phyloP scores from a whole-genome alignment of 495 filamentous ascomycete species.

The Glonium stellatum region DNA sequence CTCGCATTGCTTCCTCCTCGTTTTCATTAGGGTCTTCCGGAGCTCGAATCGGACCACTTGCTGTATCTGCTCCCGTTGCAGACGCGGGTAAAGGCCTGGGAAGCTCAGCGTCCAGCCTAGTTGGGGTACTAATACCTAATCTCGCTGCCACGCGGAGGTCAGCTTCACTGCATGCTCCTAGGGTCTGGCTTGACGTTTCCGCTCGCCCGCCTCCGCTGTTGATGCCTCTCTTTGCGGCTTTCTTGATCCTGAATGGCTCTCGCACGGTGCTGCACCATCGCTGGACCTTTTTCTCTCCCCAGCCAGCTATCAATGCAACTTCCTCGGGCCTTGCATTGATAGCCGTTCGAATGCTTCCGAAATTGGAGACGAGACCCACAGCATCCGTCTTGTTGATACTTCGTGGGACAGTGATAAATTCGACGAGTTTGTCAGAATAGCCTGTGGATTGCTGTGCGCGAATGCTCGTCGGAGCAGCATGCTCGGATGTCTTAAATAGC shows the following conservation, averaged over 20 bases:
- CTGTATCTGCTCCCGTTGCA: constrained; percentile 23
- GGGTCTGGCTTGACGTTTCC: constrained; percentile 18
- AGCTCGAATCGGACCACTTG: constrained; percentile 25
- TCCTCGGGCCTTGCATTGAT: constrained; percentile 84
- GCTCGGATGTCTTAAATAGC: constrained; percentile 85
- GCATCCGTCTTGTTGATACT: constrained; percentile 94
- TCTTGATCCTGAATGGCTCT: constrained; percentile 73
- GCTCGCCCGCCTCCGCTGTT: constrained; percentile 30
- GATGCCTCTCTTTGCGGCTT: constrained; percentile 51
- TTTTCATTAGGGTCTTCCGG: constrained; percentile 36
- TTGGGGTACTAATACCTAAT: constrained; percentile 19
- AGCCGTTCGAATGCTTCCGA: constrained; percentile 78
- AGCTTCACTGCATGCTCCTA: constrained; percentile 16
- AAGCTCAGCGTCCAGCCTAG: constrained; percentile 1
- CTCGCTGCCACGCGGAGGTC: constrained; percentile 18
- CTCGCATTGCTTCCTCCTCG: constrained; percentile 39
- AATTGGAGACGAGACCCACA: constrained; percentile 74
- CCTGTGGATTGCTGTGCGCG: constrained; percentile 70
- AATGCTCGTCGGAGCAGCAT: constrained; percentile 74
- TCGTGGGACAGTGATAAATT: constrained; percentile 84
- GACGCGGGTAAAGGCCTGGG: constrained; percentile 7
- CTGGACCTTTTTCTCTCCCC: constrained; percentile 92
- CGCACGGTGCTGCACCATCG: constrained; percentile 73
- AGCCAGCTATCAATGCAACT: constrained; percentile 71
- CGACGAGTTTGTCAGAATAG: constrained; percentile 83